phyloP scores from a whole-genome alignment of 345 rosid genomes.

The Bruguiera parviflora region DNA sequence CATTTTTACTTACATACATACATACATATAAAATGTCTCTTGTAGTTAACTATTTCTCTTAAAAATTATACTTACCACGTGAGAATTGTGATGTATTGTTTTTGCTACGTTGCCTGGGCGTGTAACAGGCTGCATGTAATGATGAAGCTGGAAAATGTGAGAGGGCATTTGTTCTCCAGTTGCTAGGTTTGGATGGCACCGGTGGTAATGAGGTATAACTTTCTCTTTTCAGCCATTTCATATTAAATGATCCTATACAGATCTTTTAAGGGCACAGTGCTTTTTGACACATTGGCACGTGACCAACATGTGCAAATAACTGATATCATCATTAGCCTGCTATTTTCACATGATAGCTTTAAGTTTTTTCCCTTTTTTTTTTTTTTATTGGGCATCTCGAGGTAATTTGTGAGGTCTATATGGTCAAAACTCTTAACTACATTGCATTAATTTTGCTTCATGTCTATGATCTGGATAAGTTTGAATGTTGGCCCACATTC shows the following conservation, averaged over 20 bases:
- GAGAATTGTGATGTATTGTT: slow-evolving; percentile 3
- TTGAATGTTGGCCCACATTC: not conserved
- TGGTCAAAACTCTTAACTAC: not conserved
- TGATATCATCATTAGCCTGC: too few relatives aligned
- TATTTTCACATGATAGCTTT: too few relatives aligned
- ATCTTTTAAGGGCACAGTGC: too few relatives aligned
- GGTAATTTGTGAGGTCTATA: too few relatives aligned
- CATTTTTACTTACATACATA: too few relatives aligned
- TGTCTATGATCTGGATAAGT: not conserved
- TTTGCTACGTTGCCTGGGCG: slow-evolving; percentile 4
- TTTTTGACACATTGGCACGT: not conserved
- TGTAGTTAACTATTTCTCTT: too few relatives aligned
- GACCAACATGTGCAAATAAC: not conserved
- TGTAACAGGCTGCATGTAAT: slow-evolving; percentile 68
- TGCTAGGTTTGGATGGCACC: slow-evolving; percentile 51
- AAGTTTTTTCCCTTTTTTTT: too few relatives aligned
- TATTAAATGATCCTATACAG: not conserved
- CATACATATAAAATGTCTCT: too few relatives aligned
- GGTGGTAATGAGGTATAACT: slow-evolving; percentile 56
- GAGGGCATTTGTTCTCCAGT: slow-evolving; percentile 77
- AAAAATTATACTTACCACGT: too few relatives aligned
- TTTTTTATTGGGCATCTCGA: too few relatives aligned
- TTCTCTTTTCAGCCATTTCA: slow-evolving; percentile 4
- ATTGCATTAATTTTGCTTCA: not conserved
- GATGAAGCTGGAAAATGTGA: slow-evolving; percentile 68